These are phyloP conservation scores for Mangifera indica DNA, from an alignment of 345 rosid species.

Conservation along the genomic window DNA sequence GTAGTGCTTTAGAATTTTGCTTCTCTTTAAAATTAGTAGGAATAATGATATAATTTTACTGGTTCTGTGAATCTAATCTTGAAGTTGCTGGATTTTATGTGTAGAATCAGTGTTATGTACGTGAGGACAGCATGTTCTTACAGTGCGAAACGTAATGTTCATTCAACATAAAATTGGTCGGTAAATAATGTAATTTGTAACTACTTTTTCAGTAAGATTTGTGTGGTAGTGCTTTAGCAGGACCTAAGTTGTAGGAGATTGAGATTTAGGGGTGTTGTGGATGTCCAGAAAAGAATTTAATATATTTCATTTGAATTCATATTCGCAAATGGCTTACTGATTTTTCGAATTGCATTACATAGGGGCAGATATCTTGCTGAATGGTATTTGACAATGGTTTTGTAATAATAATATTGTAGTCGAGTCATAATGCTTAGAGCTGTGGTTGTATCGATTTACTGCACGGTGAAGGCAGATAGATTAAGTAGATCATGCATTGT, in stretches of 20 bases:
- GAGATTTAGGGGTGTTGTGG: neutral
- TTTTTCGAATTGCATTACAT: neutral
- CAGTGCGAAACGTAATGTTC: too few relatives aligned
- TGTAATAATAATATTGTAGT: neutral
- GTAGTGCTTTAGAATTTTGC: neutral
- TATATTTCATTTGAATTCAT: neutral
- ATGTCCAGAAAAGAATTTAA: neutral
- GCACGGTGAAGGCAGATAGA: neutral
- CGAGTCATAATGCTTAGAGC: neutral
- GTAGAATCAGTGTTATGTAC: too few relatives aligned
- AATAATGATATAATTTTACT: neutral
- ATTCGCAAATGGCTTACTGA: neutral
- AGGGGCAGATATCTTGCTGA: neutral
- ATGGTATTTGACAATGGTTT: neutral
- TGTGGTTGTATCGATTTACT: neutral
- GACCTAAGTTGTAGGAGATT: neutral
- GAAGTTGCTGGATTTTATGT: too few relatives aligned
- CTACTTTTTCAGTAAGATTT: neutral
- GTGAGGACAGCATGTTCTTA: too few relatives aligned
- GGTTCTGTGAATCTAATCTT: neutral
- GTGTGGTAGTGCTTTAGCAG: neutral
- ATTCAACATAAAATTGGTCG: too few relatives aligned
- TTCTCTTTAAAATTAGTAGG: neutral
- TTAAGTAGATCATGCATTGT: neutral
- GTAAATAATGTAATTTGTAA: too few relatives aligned